Percentiles rank a stretch among this genome's conserved stretches.
These are phyloP conservation scores for Centrapalus pauciflorus DNA, from an alignment of 129 eudicot genomes.

Conservation along the genomic window DNA sequence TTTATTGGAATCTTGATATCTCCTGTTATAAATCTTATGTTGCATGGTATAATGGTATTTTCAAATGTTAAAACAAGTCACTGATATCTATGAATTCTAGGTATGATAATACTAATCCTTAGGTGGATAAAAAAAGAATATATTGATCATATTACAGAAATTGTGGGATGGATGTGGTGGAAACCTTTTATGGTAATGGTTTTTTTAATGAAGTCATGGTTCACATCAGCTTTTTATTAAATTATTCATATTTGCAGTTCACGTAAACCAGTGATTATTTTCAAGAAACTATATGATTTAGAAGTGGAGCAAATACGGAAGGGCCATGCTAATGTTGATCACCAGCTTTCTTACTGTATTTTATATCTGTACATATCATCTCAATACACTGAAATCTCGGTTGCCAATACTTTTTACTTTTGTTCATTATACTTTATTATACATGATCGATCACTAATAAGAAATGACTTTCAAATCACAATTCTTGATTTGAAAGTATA, in stretches of 20 bases:
- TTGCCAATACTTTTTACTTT: background rate
- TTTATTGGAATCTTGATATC: too few relatives aligned
- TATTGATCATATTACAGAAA: conserved; percentile 91
- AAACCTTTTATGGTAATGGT: conserved; percentile 71
- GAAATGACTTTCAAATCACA: background rate
- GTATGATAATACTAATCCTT: conserved; percentile 97
- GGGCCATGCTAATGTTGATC: conserved; percentile 95
- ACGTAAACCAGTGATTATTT: conserved; percentile 97
- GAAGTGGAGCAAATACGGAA: conserved; percentile 83
- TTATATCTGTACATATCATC: background rate
- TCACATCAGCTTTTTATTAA: conserved; percentile 5
- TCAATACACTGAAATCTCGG: background rate
- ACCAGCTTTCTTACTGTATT: conserved; percentile 55
- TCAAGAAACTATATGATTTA: conserved; percentile 76
- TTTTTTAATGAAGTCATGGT: background rate
- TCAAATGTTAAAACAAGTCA: background rate
- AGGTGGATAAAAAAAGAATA: conserved; percentile 98
- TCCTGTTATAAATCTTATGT: background rate
- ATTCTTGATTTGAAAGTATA: background rate
- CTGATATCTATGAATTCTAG: conserved; percentile 25
- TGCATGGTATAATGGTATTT: background rate
- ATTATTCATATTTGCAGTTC: conserved; percentile 39
- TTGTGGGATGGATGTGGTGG: conserved; percentile 99
- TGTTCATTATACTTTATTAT: background rate
- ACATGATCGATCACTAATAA: background rate